phyloP scores from a whole-genome alignment of 2,329 filamentous ascomycete species.

The Lachnellula occidentalis region DNA sequence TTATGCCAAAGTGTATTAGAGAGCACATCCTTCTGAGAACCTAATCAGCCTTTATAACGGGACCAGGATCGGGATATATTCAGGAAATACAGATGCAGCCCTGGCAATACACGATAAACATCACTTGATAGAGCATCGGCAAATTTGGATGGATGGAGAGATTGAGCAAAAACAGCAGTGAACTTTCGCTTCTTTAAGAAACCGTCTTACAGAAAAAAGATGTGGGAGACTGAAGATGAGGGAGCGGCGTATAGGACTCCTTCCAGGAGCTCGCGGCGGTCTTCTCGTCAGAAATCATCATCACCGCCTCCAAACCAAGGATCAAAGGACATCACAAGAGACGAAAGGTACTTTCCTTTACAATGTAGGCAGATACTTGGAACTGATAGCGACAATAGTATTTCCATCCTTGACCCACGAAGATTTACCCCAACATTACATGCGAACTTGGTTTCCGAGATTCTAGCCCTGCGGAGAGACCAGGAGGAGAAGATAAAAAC shows the following conservation, averaged over 20 bases:
- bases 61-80: conserved; percentile 5
- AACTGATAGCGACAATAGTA: conserved; percentile 29
- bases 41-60: conserved; percentile 11
- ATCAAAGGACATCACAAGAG: conserved; percentile 53
- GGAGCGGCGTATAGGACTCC: conserved; percentile 56
- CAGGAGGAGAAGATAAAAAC: conserved; percentile 83
- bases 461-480: conserved; percentile 78
- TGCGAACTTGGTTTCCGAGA: conserved; percentile 91
- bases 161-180: not conserved
- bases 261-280: conserved; percentile 57
- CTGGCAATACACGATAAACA: conserved; percentile 1
- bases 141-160: conserved; percentile 11
- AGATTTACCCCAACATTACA: conserved; percentile 94
- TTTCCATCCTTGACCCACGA: conserved; percentile 73
- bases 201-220: conserved; percentile 39
- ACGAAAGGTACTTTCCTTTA: conserved; percentile 55
- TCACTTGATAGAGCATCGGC: not conserved
- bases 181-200: not conserved
- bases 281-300: conserved; percentile 41
- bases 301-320: conserved; percentile 54
- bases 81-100: conserved; percentile 1
- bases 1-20: conserved; percentile 19
- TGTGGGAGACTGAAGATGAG: conserved; percentile 61
- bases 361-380: not conserved
- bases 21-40: conserved; percentile 11